Percentiles rank a stretch among this genome's conserved stretches.
phyloP scores from a whole-genome alignment of 106 monocot genomes.

The Cymbidium sinense region DNA sequence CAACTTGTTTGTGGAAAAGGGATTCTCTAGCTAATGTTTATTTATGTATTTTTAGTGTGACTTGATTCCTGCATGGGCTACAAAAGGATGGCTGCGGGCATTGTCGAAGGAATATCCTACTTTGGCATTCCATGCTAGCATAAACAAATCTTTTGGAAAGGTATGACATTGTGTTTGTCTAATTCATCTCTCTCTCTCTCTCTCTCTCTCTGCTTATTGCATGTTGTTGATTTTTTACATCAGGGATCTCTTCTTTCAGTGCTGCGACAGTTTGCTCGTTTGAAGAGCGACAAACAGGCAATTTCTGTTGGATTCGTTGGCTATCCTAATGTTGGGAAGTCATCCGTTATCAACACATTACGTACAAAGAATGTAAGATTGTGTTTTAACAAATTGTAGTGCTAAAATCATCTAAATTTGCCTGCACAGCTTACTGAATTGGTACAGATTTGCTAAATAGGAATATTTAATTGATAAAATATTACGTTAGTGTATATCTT shows the following conservation, averaged over 20 bases:
- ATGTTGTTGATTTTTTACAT: neutral
- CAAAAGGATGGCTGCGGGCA: slow-evolving; percentile 89
- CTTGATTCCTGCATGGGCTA: slow-evolving; percentile 90
- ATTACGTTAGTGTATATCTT: neutral
- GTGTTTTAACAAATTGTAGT: neutral
- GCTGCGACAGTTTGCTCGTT: slow-evolving; percentile 79
- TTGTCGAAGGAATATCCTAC: slow-evolving; percentile 89
- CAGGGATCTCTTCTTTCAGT: slow-evolving; percentile 94
- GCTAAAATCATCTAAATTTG: neutral
- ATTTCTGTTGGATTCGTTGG: slow-evolving; percentile 99
- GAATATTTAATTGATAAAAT: neutral
- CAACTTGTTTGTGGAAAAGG: slow-evolving; percentile 1
- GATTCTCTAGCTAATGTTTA: neutral
- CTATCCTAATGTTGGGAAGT: slow-evolving; percentile 99
- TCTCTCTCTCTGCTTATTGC: neutral
- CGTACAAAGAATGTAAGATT: slow-evolving; percentile 81
- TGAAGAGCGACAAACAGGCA: slow-evolving; percentile 96
- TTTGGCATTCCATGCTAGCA: slow-evolving; percentile 94
- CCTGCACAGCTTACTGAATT: neutral
- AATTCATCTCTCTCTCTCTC: neutral
- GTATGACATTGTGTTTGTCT: slow-evolving; percentile 16
- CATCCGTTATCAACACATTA: slow-evolving; percentile 92
- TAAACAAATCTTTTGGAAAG: slow-evolving; percentile 94
- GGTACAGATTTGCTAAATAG: neutral
- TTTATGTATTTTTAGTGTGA: slow-evolving; percentile 61